Conservation (phyloP, 768 basidiomycete species). For the Tulasnella sp. region DNA sequence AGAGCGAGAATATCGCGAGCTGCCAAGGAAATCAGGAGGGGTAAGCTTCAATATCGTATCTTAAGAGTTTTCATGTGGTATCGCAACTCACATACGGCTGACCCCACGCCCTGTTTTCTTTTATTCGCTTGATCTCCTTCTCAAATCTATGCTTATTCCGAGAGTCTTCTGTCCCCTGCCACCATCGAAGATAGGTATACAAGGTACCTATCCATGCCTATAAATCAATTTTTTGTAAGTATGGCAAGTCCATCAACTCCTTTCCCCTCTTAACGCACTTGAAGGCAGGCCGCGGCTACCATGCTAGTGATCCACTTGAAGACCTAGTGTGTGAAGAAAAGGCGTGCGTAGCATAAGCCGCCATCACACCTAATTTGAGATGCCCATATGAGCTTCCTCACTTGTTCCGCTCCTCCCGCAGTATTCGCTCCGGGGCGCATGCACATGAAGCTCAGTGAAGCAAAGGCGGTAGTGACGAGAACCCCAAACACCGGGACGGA, state of each 20-base stretch:
- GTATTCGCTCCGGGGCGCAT: slow-evolving; percentile 4
- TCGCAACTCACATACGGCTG: slow-evolving; percentile 12
- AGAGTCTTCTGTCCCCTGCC: background rate
- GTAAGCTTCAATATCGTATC: background rate
- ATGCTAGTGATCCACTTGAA: slow-evolving; percentile 15
- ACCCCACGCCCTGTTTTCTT: background rate
- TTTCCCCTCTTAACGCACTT: background rate
- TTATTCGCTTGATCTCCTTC: background rate
- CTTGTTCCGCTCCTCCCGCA: background rate
- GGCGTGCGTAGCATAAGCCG: no score
- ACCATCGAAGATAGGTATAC: slow-evolving; percentile 8
- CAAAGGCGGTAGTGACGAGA: background rate
- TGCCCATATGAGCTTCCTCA: background rate
- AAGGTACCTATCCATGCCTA: slow-evolving; percentile 16
- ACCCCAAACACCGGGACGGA: slow-evolving; percentile 1
- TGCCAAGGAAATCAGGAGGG: no score
- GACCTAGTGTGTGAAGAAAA: no score
- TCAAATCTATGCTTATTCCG: background rate
- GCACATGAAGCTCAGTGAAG: background rate
- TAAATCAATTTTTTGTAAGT: background rate
- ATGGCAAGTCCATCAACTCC: background rate
- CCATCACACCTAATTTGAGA: background rate
- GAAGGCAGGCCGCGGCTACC: background rate
- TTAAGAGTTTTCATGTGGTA: background rate
- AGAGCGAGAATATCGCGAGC: slow-evolving; percentile 18